Evolutionary conservation across 257 asterid species (phyloP).

Genomic region (Sherardia arvensis): DNA sequence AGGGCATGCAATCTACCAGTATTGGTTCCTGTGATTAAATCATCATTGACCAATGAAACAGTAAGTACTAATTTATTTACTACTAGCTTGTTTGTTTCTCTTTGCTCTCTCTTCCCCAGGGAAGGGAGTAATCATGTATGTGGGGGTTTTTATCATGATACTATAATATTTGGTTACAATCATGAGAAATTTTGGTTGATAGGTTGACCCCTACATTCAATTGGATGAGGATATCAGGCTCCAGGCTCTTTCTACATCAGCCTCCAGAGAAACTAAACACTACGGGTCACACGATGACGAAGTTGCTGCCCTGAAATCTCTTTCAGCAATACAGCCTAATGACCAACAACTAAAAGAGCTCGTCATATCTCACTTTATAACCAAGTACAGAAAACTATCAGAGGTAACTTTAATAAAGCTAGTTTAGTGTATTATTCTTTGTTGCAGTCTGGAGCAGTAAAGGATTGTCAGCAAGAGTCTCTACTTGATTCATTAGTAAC

Average conservation of each 20-base stretch:
- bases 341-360: slow-evolving; percentile 30
- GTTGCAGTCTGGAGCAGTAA: background rate
- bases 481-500: slow-evolving; percentile 2
- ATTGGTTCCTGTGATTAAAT: slow-evolving; percentile 26
- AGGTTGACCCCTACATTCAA: slow-evolving; percentile 36
- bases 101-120: background rate
- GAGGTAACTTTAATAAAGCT: slow-evolving; percentile 22
- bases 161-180: background rate
- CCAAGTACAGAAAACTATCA: slow-evolving; percentile 22
- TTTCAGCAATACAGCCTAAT: slow-evolving; percentile 24
- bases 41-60: slow-evolving; percentile 36
- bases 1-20: slow-evolving; percentile 34
- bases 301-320: slow-evolving; percentile 28
- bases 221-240: slow-evolving; percentile 31
- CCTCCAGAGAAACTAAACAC: slow-evolving; percentile 16
- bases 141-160: background rate
- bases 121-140: background rate
- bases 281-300: slow-evolving; percentile 41
- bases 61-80: slow-evolving; percentile 17
- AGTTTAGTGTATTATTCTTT: background rate
- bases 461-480: background rate
- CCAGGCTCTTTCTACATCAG: slow-evolving; percentile 18
- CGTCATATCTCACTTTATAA: slow-evolving; percentile 26
- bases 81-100: slow-evolving; percentile 2
- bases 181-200: slow-evolving; percentile 2